phyloP scores from a whole-genome alignment of 2,329 filamentous ascomycete species.

The Cercospora nicotianae region DNA sequence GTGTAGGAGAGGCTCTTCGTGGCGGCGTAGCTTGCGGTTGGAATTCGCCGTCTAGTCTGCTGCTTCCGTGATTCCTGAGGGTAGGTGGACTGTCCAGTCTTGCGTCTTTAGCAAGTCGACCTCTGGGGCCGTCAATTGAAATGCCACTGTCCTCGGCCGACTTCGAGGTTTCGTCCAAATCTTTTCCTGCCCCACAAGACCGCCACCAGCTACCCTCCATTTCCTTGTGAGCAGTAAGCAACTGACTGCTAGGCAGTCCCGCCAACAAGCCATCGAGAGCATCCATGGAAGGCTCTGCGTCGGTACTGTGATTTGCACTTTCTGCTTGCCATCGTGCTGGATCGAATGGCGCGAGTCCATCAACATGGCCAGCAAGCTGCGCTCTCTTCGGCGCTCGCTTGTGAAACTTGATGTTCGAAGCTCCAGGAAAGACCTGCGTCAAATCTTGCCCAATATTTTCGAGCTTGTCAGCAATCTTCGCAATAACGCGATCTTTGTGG shows the following conservation, averaged over 20 bases:
- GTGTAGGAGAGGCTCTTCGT: not conserved
- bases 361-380: slow-evolving; percentile 56
- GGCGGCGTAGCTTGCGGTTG: slow-evolving; percentile 28
- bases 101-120: not conserved
- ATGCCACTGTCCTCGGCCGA: not conserved
- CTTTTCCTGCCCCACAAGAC: slow-evolving; percentile 30
- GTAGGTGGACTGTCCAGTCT: not conserved
- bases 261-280: slow-evolving; percentile 23
- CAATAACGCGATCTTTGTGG: slow-evolving; percentile 61
- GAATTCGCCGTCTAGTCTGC: slow-evolving; percentile 27
- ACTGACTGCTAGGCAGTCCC: not conserved
- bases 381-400: slow-evolving; percentile 49
- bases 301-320: not conserved
- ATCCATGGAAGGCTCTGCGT: slow-evolving; percentile 11
- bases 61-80: not conserved
- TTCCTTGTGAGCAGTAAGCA: not conserved
- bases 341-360: slow-evolving; percentile 57
- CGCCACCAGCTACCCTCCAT: slow-evolving; percentile 37
- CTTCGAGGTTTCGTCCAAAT: not conserved
- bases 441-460: slow-evolving; percentile 58
- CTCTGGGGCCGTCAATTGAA: not conserved
- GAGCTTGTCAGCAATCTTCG: slow-evolving; percentile 59
- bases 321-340: slow-evolving; percentile 44
- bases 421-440: slow-evolving; percentile 57
- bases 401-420: slow-evolving; percentile 48